phyloP scores from a whole-genome alignment of 805 yeast species.

The Yarrowia keelungensis region DNA sequence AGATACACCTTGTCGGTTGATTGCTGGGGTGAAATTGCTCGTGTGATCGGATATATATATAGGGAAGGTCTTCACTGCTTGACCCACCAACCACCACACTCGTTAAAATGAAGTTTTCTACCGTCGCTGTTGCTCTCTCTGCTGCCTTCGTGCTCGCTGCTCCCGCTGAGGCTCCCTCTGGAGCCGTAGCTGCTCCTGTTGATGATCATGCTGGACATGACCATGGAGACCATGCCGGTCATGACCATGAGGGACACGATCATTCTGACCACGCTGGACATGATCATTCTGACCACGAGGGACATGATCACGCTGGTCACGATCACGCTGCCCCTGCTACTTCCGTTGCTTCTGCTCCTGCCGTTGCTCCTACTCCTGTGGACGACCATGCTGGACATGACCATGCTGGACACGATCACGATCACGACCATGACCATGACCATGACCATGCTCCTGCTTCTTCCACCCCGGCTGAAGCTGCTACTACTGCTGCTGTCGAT shows the following conservation, averaged over 20 bases:
- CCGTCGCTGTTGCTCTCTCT: slow-evolving; percentile 27
- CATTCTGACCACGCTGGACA: background rate
- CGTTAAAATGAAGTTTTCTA: slow-evolving; percentile 30
- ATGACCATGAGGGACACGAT: slow-evolving; percentile 9
- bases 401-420: background rate
- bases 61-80: too few species aligned
- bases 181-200: slow-evolving; percentile 19
- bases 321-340: background rate
- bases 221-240: too few species aligned
- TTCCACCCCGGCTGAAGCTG: too few species aligned
- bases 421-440: background rate
- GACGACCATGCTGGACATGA: too few species aligned
- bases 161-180: background rate
- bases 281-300: background rate
- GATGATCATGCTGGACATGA: too few species aligned
- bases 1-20: slow-evolving; percentile 19
- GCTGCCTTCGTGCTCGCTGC: slow-evolving; percentile 11
- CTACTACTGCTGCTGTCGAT: too few species aligned
- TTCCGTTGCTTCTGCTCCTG: slow-evolving; percentile 5
- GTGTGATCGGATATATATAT: too few species aligned
- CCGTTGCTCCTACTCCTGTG: background rate
- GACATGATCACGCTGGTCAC: background rate
- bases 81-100: background rate
- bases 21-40: too few species aligned
- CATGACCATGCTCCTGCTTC: too few species aligned